phyloP scores from a whole-genome alignment of 75 land plant species.

The Pinus albicaulis region DNA sequence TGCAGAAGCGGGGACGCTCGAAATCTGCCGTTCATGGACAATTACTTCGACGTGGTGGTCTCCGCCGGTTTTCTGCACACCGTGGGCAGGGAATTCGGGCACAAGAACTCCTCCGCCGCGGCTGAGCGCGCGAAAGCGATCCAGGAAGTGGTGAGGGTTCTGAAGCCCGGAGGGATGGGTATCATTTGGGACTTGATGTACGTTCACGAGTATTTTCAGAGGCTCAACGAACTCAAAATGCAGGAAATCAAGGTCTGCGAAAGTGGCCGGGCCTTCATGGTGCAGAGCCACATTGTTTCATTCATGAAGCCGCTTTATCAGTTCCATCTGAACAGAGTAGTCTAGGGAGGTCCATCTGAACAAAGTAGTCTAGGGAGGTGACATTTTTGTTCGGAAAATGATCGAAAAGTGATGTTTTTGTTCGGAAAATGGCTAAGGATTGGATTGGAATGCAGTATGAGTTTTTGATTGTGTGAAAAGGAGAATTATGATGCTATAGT shows the following conservation, averaged over 20 bases:
- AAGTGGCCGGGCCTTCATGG: not conserved
- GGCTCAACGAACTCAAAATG: conserved; percentile 44
- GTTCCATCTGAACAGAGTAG: too few species aligned
- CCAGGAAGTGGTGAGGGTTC: conserved; percentile 48
- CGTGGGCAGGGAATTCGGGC: conserved; percentile 28
- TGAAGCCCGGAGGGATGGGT: conserved; percentile 48
- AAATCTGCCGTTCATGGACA: conserved; percentile 54
- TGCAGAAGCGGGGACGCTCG: conserved; percentile 65
- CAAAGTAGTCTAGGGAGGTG: too few species aligned
- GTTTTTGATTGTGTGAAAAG: too few species aligned
- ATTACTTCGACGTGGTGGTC: conserved; percentile 46
- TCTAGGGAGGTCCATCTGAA: too few species aligned
- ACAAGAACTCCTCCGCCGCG: conserved; percentile 24
- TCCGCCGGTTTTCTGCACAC: conserved; percentile 36
- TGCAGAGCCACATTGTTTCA: conserved; percentile 59
- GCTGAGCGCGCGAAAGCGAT: conserved; percentile 49
- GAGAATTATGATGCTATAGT: too few species aligned
- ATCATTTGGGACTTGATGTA: conserved; percentile 56
- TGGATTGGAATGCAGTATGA: too few species aligned
- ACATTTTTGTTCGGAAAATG: too few species aligned
- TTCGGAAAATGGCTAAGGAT: too few species aligned
- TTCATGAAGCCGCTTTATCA: conserved; percentile 37
- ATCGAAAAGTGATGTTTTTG: too few species aligned
- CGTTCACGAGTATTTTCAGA: conserved; percentile 49
- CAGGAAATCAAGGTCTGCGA: conserved; percentile 54